Evolutionary conservation across 306 rosid species (phyloP), one percentile per base, ranked within the genome.

Genomic region (Lablab purpureus): DNA sequence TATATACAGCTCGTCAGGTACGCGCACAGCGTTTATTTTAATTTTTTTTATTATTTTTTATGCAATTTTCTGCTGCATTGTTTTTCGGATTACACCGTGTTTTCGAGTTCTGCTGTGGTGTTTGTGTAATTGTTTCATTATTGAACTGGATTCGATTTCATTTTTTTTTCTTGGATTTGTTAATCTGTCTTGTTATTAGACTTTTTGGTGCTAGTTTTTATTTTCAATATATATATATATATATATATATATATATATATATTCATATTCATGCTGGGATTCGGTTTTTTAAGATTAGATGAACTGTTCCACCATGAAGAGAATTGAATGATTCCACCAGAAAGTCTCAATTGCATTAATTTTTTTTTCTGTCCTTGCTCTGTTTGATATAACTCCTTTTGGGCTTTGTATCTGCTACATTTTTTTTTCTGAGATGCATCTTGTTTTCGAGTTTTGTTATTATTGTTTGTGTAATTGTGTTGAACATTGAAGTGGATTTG

Each of bases 1-100:
- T 49, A 64, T 18, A n/a, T 30, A 64, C 41, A 46, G 8, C 11
- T 36, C 4, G 6, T 19, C 59, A 60, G 88, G 88, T 81, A 41
- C 28, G 17, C 6, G 3, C 8, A 12, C 18, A 14, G 21, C 15
- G 2, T 55, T 72, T 23, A 12, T 3, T 18, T n/a, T 32, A 34
- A 13, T 21, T 5, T 32, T 9, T 11, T 32, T n/a, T 64, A 3
- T 37, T 40, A 45, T 45, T 22, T n/a, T 34, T 22, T 21, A 12
- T 62, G 21, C 37, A 28, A 14, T 59, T 25, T 47, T n/a, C 1
- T 56, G 40, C 41, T 19, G 18, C 64, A 62, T 68, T 67, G 9
- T 40, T 52, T n/a, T 50, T 51, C 4, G 3, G 2, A 17, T 23
- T 40, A 4, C n/a, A 4, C 17, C 28, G 11, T 36, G 30, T 65